Base-by-base conservation (phyloP, 2,329 filamentous ascomycete species). In the Thielaviopsis euricoi region DNA sequence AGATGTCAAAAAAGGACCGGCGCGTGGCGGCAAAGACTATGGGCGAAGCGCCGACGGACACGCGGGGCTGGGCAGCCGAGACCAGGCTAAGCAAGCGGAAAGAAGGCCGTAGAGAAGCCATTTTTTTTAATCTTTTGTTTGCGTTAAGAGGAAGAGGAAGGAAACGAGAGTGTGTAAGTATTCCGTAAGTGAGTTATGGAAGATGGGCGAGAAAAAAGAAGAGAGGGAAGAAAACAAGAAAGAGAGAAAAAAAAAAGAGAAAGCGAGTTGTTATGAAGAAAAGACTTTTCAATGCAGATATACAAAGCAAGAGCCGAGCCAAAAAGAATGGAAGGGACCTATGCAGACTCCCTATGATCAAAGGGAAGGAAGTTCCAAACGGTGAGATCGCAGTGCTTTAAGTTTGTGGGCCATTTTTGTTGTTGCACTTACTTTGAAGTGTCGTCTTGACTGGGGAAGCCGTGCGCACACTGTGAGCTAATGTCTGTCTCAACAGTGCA, bases 1-100 rank as follows among this genome's bases (percentile, higher is more conserved):
- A 64, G 21, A 59, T 53, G 33, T 53, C 53, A 51, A 61, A 51
- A 37, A 77, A 75, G 60, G 65, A 62, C 65, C 74, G 74, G 69
- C 73, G 63, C 19, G 49, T 58, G 23, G 52, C 57, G 59, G 56
- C 37, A 55, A 59, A 62, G 62, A 62, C 61, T 58, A 57, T 22
- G 59, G 21, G 58, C 62, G 61, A 61, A 59, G 58, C 61, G 54
- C 60, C 43, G 62, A 57, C 60, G 61, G 53, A 64, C 56, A 60
- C 58, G 62, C 22, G 56, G 48, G 15, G 21, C 29, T n/a, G n/a
- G n/a, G 52, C 29, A 29, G 37, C 52, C 37, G 57, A 37, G 29
- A 29, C 46, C n/a, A 46, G 56, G 17, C 22, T 37, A 26, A 48
- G n/a, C 12, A 49, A 33, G 15, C 48, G 40, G 12, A 55, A 21